phyloP scores from a whole-genome alignment of 352 stramenopile genomes.

The Globisporangium heterothallicum region DNA sequence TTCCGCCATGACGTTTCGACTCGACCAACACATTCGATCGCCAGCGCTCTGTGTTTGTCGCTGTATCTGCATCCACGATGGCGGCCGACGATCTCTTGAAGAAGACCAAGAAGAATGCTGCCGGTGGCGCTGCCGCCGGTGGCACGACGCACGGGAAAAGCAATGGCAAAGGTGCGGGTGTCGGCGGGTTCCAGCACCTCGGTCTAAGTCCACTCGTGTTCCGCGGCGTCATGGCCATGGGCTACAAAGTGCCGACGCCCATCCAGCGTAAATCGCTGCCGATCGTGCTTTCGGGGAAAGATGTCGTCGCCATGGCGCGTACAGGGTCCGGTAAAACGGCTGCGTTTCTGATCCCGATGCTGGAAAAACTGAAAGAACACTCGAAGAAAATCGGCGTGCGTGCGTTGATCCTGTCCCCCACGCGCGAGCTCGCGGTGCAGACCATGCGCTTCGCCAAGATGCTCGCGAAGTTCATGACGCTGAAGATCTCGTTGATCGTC shows the following conservation, averaged over 20 bases:
- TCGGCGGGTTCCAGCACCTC: constrained; percentile 82
- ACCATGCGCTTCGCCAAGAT: constrained; percentile 89
- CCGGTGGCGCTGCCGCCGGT: constrained; percentile 11
- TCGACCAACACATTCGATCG: constrained; percentile 3
- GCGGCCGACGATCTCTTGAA: constrained; percentile 66
- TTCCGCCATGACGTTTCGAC: constrained; percentile 15
- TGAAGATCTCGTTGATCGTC: constrained; percentile 92
- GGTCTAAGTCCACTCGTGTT: constrained; percentile 76
- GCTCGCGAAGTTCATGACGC: constrained; percentile 88
- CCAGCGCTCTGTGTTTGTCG: neutral
- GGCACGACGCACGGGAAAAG: constrained; percentile 67
- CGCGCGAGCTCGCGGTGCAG: constrained; percentile 97
- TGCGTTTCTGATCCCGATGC: constrained; percentile 96
- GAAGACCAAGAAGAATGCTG: constrained; percentile 31
- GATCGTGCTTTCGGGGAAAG: constrained; percentile 93
- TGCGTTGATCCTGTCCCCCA: constrained; percentile 93
- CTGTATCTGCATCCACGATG: constrained; percentile 22
- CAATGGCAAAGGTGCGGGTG: constrained; percentile 69
- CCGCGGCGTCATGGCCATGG: constrained; percentile 89
- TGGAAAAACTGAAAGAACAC: constrained; percentile 96
- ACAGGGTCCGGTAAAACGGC: constrained; percentile 98
- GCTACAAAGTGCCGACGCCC: constrained; percentile 97
- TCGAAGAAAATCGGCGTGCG: constrained; percentile 84
- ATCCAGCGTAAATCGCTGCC: constrained; percentile 99
- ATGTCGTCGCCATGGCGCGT: constrained; percentile 98